phyloP scores from a whole-genome alignment of 2,329 filamentous ascomycete genomes.

The Penicillium paneum region DNA sequence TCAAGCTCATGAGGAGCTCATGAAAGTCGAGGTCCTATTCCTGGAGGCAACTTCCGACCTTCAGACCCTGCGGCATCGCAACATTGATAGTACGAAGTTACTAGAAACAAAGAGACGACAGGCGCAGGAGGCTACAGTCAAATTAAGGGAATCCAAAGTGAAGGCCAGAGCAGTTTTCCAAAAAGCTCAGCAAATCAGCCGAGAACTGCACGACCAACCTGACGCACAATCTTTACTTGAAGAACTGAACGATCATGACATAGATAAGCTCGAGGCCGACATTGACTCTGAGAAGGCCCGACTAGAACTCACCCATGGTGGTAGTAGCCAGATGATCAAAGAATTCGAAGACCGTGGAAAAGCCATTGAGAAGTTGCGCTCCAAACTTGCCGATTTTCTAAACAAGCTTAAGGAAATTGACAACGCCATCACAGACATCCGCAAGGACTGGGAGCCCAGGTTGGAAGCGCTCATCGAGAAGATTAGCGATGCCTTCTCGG shows the following conservation, averaged over 20 bases:
- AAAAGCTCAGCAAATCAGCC: constrained; percentile 18
- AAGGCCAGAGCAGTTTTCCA: constrained; percentile 16
- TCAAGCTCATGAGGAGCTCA: constrained; percentile 58
- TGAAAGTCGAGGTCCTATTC: constrained; percentile 67
- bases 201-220: constrained; percentile 16
- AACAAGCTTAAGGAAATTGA: constrained; percentile 55
- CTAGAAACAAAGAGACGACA: constrained; percentile 44
- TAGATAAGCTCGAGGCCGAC: constrained; percentile 67
- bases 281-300: constrained; percentile 71
- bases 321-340: constrained; percentile 69
- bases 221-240: constrained; percentile 40
- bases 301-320: constrained; percentile 75
- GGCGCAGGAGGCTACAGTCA: constrained; percentile 34
- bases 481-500: constrained; percentile 87
- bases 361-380: constrained; percentile 65
- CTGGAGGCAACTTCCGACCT: constrained; percentile 84
- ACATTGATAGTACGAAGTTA: constrained; percentile 55
- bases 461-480: constrained; percentile 72
- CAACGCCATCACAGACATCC: constrained; percentile 62
- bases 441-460: constrained; percentile 74
- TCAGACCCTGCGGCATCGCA: constrained; percentile 64
- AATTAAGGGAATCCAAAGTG: constrained; percentile 33
- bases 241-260: constrained; percentile 50
- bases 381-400: constrained; percentile 56
- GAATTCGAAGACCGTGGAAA: constrained; percentile 72